A percentile compares a stretch with the other conserved stretches of the same genome.
Evolutionary conservation across 208 protist species (phyloP).

Genomic region (Crithidia thermophila): DNA sequence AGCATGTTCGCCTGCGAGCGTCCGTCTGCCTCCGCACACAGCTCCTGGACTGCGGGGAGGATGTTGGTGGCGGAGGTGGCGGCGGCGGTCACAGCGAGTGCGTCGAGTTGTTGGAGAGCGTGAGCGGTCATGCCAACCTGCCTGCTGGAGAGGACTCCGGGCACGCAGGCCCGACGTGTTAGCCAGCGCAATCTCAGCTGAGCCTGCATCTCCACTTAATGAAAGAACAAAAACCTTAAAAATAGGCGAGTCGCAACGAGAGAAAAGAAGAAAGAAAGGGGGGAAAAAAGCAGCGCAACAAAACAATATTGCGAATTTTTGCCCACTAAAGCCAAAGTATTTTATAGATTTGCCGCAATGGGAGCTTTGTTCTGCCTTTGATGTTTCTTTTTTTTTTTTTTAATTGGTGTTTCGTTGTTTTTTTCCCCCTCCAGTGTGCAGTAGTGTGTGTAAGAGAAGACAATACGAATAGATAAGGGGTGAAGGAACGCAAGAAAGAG

Average conservation of each 20-base stretch:
- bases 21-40: constrained; percentile 32
- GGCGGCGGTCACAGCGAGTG: constrained; percentile 9
- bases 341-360: no score
- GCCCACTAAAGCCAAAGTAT: no score
- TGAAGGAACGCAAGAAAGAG: no score
- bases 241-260: neutral
- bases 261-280: neutral
- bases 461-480: no score
- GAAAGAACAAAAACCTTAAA: neutral
- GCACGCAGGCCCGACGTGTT: constrained; percentile 32
- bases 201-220: constrained; percentile 10
- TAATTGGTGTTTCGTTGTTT: no score
- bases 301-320: no score
- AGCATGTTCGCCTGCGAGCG: constrained; percentile 58
- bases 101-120: constrained; percentile 43
- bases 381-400: no score
- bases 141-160: constrained; percentile 40
- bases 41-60: constrained; percentile 23
- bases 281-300: neutral
- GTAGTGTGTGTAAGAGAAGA: no score
- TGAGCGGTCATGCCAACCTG: constrained; percentile 51
- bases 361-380: no score
- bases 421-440: no score
- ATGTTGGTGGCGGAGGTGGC: neutral
- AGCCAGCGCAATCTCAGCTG: constrained; percentile 21